These are phyloP conservation scores for Triticum turgidum DNA, from an alignment of 176 grass and related monocot genomes.

Conservation along the genomic window DNA sequence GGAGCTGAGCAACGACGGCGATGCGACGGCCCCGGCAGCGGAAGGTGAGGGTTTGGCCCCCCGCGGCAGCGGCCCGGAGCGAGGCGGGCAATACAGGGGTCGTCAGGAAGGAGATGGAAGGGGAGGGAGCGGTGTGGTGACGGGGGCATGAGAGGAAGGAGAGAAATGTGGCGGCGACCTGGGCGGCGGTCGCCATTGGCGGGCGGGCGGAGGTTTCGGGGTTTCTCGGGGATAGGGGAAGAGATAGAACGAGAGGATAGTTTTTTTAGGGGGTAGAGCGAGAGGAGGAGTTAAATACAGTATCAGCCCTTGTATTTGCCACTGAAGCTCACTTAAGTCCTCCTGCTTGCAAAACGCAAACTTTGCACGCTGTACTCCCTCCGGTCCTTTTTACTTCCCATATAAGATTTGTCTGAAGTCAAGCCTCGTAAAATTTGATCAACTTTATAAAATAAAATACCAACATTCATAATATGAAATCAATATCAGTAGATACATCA, in stretches of 20 bases:
- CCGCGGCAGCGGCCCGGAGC: slow-evolving; percentile 14
- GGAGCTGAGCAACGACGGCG: slow-evolving; percentile 47
- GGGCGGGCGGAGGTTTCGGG: not conserved
- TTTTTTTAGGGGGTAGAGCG: no score
- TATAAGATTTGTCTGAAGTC: no score
- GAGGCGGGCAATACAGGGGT: slow-evolving; percentile 10
- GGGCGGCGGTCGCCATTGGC: slow-evolving; percentile 38
- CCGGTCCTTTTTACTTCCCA: no score
- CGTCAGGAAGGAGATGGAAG: slow-evolving; percentile 24
- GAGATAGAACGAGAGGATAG: slow-evolving; percentile 14
- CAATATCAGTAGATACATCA: no score
- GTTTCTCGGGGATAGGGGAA: slow-evolving; percentile 17
- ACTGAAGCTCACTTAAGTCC: no score
- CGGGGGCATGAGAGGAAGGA: slow-evolving; percentile 33
- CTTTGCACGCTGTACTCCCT: no score
- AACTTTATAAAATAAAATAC: no score
- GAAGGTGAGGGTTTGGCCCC: slow-evolving; percentile 13
- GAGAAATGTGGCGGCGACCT: slow-evolving; percentile 42
- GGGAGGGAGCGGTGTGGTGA: slow-evolving; percentile 23
- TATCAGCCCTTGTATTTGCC: no score
- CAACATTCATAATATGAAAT: no score
- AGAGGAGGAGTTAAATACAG: no score
- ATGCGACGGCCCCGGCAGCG: slow-evolving; percentile 17
- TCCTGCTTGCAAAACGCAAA: no score
- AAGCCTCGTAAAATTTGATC: no score